These are phyloP conservation scores for Citrullus amarus DNA, from an alignment of 306 rosid genomes.

Conservation along the genomic window DNA sequence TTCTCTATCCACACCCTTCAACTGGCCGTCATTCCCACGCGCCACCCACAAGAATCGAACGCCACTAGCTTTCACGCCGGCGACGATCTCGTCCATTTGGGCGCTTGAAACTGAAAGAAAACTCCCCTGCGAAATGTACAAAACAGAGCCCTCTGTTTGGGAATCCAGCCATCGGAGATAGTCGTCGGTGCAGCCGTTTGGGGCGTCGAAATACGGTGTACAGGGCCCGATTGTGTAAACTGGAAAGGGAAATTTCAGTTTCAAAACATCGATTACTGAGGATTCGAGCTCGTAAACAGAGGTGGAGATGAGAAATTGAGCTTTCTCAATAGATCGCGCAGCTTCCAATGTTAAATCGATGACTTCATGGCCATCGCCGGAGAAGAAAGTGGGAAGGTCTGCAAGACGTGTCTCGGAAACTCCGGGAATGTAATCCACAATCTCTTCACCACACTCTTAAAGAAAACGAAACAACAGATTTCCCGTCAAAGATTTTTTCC, in stretches of 20 bases:
- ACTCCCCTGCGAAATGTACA: conserved; percentile 30
- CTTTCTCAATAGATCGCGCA: neutral
- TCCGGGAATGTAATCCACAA: conserved; percentile 24
- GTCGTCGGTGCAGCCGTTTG: neutral
- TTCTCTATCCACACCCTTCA: neutral
- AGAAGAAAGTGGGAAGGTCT: conserved; percentile 11
- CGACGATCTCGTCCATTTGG: conserved; percentile 27
- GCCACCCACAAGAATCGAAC: conserved; percentile 28
- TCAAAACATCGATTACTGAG: conserved; percentile 12
- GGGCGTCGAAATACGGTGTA: conserved; percentile 10
- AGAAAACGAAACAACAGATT: neutral
- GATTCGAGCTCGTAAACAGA: conserved; percentile 25
- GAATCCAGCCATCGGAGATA: conserved; percentile 20
- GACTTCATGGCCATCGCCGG: neutral
- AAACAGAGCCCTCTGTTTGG: conserved; percentile 28
- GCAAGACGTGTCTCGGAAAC: conserved; percentile 11
- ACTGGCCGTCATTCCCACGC: conserved; percentile 9
- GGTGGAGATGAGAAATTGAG: conserved; percentile 18
- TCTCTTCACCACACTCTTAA: conserved; percentile 17
- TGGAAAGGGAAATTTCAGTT: conserved; percentile 10
- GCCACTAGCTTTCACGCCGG: conserved; percentile 19
- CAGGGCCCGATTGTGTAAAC: conserved; percentile 24
- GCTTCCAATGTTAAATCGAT: neutral
- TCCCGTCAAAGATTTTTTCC: neutral
- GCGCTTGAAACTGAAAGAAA: conserved; percentile 19